Conservation (phyloP, 306 rosid genomes). For the Dryas drummondii region DNA sequence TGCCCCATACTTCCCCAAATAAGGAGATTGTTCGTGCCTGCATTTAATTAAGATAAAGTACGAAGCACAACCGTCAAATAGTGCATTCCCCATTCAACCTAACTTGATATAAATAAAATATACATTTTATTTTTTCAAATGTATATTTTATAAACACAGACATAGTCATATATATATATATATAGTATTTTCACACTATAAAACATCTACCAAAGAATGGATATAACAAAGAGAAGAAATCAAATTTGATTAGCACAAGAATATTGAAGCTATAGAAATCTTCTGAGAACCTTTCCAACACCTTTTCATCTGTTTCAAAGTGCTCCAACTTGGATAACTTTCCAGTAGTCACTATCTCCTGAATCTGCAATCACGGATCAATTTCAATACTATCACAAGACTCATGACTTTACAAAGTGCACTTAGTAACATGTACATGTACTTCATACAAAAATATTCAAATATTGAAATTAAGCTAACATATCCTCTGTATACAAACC, state of each 20-base stretch:
- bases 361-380: slow-evolving; percentile 61
- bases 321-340: slow-evolving; percentile 85
- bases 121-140: too few relatives aligned
- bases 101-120: background rate
- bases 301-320: slow-evolving; percentile 91
- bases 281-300: slow-evolving; percentile 35
- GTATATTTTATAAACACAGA: background rate
- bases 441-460: background rate
- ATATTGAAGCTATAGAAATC: background rate
- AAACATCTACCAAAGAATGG: background rate
- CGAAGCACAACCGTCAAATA: slow-evolving; percentile 7
- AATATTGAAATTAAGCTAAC: background rate
- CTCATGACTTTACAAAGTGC: background rate
- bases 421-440: background rate
- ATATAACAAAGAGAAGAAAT: background rate
- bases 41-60: slow-evolving; percentile 22
- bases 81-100: slow-evolving; percentile 7
- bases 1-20: slow-evolving; percentile 96
- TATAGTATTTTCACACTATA: background rate
- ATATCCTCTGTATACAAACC: background rate
- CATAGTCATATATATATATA: background rate
- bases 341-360: slow-evolving; percentile 87
- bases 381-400: slow-evolving; percentile 4
- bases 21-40: slow-evolving; percentile 78
- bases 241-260: background rate